Percentiles rank a stretch among this genome's conserved stretches.
phyloP scores from a whole-genome alignment of 352 stramenopile genomes.

The Globisporangium lucens region DNA sequence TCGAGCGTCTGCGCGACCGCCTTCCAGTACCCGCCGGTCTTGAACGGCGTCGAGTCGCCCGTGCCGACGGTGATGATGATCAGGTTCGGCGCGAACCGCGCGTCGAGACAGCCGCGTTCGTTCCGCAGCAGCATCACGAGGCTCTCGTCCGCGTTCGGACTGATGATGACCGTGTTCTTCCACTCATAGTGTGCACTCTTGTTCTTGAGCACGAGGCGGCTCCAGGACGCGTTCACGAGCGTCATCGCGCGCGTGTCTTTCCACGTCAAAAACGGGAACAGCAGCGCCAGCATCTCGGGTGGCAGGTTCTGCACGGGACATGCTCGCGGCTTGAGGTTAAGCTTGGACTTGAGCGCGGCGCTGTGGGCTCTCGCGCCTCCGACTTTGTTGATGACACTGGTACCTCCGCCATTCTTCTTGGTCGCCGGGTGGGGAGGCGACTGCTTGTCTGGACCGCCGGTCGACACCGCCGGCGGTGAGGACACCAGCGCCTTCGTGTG shows the following conservation, averaged over 20 bases:
- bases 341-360: not conserved
- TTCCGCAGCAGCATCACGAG: slow-evolving; percentile 35
- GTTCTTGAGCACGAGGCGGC: slow-evolving; percentile 16
- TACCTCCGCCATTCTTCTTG: not conserved
- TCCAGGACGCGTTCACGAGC: slow-evolving; percentile 29
- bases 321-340: not conserved
- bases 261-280: slow-evolving; percentile 50
- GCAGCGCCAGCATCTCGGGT: slow-evolving; percentile 35
- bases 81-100: slow-evolving; percentile 42
- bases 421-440: not conserved
- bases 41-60: slow-evolving; percentile 23
- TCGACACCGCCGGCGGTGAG: not conserved
- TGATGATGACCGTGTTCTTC: slow-evolving; percentile 31
- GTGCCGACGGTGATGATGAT: slow-evolving; percentile 35
- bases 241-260: slow-evolving; percentile 36
- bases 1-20: slow-evolving; percentile 32
- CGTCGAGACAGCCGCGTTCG: slow-evolving; percentile 25
- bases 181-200: slow-evolving; percentile 33
- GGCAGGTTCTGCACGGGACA: slow-evolving; percentile 26
- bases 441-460: not conserved
- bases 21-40: slow-evolving; percentile 39
- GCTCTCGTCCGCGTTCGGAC: slow-evolving; percentile 20
- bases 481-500: not conserved
- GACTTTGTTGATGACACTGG: not conserved
- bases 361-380: not conserved